Percentiles rank a stretch among this genome's conserved stretches.
phyloP scores from a whole-genome alignment of 1,139 yeast species.

The Candida freyschussii region DNA sequence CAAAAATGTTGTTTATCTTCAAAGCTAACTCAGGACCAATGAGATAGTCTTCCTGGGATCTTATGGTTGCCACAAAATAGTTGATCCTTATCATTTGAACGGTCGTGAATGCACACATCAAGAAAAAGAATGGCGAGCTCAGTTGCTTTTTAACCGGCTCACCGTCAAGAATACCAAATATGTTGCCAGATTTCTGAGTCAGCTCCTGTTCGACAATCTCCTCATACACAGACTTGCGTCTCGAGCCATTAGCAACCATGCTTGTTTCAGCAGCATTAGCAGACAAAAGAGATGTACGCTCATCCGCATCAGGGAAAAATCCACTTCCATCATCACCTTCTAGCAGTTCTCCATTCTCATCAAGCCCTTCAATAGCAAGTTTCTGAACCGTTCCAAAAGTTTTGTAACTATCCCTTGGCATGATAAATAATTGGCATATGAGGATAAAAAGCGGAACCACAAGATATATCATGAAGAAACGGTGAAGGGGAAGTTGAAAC shows the following conservation, averaged over 20 bases:
- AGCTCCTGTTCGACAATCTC: constrained; percentile 54
- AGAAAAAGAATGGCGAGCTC: constrained; percentile 68
- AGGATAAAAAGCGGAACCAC: constrained; percentile 72
- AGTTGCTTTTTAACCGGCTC: constrained; percentile 58
- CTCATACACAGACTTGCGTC: constrained; percentile 53
- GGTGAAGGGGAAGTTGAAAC: constrained; percentile 34
- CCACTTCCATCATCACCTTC: constrained; percentile 30
- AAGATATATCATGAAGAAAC: constrained; percentile 63
- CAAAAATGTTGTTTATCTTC: constrained; percentile 67
- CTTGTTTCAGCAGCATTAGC: constrained; percentile 12
- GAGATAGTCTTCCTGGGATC: constrained; percentile 70
- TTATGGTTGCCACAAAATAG: constrained; percentile 84
- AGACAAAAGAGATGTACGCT: constrained; percentile 27
- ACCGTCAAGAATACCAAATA: constrained; percentile 82
- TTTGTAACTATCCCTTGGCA: constrained; percentile 77
- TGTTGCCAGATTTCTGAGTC: constrained; percentile 58
- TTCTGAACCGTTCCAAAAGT: constrained; percentile 64
- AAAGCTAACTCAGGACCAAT: constrained; percentile 53
- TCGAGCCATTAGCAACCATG: constrained; percentile 20
- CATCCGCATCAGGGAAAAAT: constrained; percentile 27
- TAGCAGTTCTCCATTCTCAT: constrained; percentile 40
- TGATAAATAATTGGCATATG: constrained; percentile 63
- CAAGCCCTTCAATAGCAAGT: constrained; percentile 64
- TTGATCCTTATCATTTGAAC: constrained; percentile 88
- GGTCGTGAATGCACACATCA: constrained; percentile 75